phyloP scores from a whole-genome alignment of 2,329 filamentous ascomycete genomes.

The Colletotrichum liriopes region DNA sequence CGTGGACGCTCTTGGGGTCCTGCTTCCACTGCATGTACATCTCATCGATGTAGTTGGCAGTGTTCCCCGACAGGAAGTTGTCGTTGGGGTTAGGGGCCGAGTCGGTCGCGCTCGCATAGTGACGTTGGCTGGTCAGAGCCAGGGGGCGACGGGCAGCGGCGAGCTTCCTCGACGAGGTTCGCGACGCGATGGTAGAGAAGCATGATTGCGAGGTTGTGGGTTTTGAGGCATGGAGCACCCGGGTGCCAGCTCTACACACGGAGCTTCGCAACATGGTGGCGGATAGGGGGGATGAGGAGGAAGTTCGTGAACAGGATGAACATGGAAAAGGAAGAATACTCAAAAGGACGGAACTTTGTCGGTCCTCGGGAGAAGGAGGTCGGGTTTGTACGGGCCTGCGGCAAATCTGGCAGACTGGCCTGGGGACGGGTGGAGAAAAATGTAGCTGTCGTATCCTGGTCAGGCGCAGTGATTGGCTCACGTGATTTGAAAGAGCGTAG shows the following conservation, averaged over 20 bases:
- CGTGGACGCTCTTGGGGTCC: constrained; percentile 92
- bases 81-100: constrained; percentile 85
- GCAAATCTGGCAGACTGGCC: constrained; percentile 27
- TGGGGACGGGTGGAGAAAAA: constrained; percentile 37
- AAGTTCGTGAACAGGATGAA: constrained; percentile 11
- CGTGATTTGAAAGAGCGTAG: not conserved
- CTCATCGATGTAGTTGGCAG: constrained; percentile 99
- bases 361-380: constrained; percentile 37
- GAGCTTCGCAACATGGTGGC: constrained; percentile 80
- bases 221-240: constrained; percentile 72
- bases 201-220: constrained; percentile 56
- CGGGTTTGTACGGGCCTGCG: constrained; percentile 40
- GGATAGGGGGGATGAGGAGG: constrained; percentile 18
- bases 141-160: constrained; percentile 65
- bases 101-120: constrained; percentile 70
- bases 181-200: constrained; percentile 58
- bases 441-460: constrained; percentile 24
- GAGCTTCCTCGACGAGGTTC: constrained; percentile 62
- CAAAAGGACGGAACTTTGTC: constrained; percentile 29
- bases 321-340: constrained; percentile 27
- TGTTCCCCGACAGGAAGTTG: constrained; percentile 96
- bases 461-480: constrained; percentile 16
- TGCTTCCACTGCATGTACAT: constrained; percentile 99
- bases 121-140: constrained; percentile 65
- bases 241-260: constrained; percentile 75